These are phyloP conservation scores for Talaromyces atroroseus DNA, from an alignment of 2,329 filamentous ascomycete species.

Conservation along the genomic window DNA sequence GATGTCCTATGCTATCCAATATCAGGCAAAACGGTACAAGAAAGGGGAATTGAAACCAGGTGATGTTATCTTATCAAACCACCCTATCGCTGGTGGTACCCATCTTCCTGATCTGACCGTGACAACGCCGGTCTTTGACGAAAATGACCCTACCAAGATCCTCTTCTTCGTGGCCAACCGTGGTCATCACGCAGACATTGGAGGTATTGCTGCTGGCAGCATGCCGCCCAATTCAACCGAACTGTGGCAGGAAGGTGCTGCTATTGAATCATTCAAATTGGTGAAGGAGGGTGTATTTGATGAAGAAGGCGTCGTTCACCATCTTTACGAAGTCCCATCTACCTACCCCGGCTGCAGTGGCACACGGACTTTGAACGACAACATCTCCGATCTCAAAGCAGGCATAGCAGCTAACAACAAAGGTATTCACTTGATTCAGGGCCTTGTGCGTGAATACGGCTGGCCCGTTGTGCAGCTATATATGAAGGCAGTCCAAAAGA, in stretches of 20 bases:
- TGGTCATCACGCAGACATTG: constrained; percentile 79
- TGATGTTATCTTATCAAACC: constrained; percentile 78
- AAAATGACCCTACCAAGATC: constrained; percentile 58
- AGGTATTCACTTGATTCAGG: constrained; percentile 70
- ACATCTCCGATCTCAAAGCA: constrained; percentile 79
- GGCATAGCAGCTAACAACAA: constrained; percentile 84
- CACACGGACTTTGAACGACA: constrained; percentile 73
- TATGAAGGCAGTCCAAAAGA: constrained; percentile 76
- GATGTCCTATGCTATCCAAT: constrained; percentile 78
- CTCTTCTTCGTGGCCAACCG: constrained; percentile 77
- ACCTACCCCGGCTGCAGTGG: constrained; percentile 70
- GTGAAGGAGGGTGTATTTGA: constrained; percentile 73
- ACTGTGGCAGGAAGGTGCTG: constrained; percentile 45
- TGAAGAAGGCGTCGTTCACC: constrained; percentile 66
- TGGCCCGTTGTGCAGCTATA: constrained; percentile 67
- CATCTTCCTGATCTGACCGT: constrained; percentile 80
- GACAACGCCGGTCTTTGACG: constrained; percentile 70
- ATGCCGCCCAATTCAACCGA: constrained; percentile 62
- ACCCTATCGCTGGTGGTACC: constrained; percentile 77
- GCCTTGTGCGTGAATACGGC: constrained; percentile 71
- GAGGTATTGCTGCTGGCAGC: constrained; percentile 72
- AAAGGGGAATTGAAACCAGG: constrained; percentile 69
- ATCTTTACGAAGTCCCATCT: constrained; percentile 68
- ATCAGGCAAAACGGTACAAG: constrained; percentile 70
- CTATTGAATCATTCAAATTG: constrained; percentile 52